These are phyloP conservation scores for Candida freyschussii DNA, from an alignment of 1,139 yeast species.

Conservation along the genomic window DNA sequence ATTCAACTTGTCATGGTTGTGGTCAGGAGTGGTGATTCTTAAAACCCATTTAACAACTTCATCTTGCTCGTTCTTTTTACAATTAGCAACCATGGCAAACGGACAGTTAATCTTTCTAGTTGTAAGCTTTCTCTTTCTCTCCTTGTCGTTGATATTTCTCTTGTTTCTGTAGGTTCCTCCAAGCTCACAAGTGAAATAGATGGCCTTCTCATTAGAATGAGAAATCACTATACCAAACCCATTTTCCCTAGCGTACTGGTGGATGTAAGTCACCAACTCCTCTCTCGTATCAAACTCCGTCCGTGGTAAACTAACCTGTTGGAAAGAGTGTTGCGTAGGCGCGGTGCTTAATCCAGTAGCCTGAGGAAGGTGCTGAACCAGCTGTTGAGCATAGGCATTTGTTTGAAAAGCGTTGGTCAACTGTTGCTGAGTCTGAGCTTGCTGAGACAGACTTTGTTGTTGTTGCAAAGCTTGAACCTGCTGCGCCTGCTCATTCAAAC, in stretches of 20 bases:
- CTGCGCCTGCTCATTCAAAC: slow-evolving; percentile 11
- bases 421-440: slow-evolving; percentile 11
- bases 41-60: slow-evolving; percentile 24
- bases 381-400: slow-evolving; percentile 11
- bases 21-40: slow-evolving; percentile 25
- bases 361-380: slow-evolving; percentile 15
- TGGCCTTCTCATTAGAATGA: slow-evolving; percentile 28
- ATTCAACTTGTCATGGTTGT: slow-evolving; percentile 26
- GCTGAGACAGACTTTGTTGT: slow-evolving; percentile 12
- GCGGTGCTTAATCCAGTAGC: slow-evolving; percentile 10
- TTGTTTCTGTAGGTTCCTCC: slow-evolving; percentile 28
- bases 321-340: slow-evolving; percentile 12
- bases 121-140: slow-evolving; percentile 26
- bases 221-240: slow-evolving; percentile 29
- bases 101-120: slow-evolving; percentile 28
- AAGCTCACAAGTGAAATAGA: slow-evolving; percentile 27
- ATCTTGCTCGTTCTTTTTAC: slow-evolving; percentile 25
- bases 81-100: slow-evolving; percentile 27
- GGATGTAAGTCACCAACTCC: slow-evolving; percentile 23
- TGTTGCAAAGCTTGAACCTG: slow-evolving; percentile 11
- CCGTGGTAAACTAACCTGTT: slow-evolving; percentile 22
- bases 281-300: slow-evolving; percentile 22
- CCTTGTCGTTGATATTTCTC: slow-evolving; percentile 27
- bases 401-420: slow-evolving; percentile 4
- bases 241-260: slow-evolving; percentile 26